Percentiles rank a stretch among this genome's conserved stretches.
Conservation (phyloP, 169 alveolate species). For the Toxoplasma gondii region DNA sequence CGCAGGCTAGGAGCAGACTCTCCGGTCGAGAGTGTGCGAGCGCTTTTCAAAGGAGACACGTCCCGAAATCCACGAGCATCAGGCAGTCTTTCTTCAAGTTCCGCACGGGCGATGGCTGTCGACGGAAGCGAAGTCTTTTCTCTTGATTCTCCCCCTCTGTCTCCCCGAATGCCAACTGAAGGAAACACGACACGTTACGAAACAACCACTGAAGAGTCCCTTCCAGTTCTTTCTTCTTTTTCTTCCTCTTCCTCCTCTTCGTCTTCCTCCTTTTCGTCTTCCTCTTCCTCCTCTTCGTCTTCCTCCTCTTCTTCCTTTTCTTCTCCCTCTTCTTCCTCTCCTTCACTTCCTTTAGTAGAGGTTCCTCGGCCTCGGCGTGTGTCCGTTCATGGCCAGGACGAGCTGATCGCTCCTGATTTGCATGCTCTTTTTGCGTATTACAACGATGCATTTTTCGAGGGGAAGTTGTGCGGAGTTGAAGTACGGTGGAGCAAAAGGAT, state of each 20-base stretch:
- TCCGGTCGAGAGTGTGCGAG: too few species aligned
- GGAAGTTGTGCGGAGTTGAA: constrained; percentile 75
- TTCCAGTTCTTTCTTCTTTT: neutral
- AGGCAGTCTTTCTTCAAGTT: too few species aligned
- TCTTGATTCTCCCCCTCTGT: too few species aligned
- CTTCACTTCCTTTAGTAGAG: neutral
- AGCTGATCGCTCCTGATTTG: constrained; percentile 74
- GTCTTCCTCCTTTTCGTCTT: neutral
- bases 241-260: neutral
- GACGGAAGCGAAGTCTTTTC: too few species aligned
- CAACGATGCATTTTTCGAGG: constrained; percentile 78
- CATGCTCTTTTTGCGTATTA: constrained; percentile 77
- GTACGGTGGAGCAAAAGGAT: constrained; percentile 86
- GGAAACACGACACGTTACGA: too few species aligned
- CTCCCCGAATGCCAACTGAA: too few species aligned
- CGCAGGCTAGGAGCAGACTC: too few species aligned
- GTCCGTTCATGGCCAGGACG: neutral
- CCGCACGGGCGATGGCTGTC: too few species aligned
- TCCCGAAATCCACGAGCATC: too few species aligned
- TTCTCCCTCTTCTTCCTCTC: neutral
- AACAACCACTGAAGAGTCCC: too few species aligned
- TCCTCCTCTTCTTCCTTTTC: neutral
- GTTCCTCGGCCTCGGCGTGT: neutral
- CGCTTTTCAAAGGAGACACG: too few species aligned
- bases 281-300: neutral